Evolutionary conservation across 1,139 yeast species (phyloP).

Genomic region (Suhomyces panamericanus): DNA sequence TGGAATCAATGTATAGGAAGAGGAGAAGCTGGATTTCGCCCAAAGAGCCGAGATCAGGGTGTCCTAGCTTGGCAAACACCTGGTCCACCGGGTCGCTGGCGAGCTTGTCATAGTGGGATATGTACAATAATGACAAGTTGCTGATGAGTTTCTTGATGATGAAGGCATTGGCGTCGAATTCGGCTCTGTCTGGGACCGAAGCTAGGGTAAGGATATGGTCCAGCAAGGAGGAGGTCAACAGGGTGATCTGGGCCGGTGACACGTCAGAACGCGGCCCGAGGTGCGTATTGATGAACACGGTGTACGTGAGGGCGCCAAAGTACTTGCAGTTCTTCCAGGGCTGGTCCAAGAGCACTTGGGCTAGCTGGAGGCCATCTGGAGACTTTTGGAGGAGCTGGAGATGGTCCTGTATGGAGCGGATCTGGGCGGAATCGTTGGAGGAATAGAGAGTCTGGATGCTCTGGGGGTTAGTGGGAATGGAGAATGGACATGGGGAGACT

Average conservation of each 20-base stretch:
- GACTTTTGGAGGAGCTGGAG: conserved; percentile 59
- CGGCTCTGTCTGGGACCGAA: background rate
- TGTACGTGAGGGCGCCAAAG: conserved; percentile 72
- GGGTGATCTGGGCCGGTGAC: conserved; percentile 3
- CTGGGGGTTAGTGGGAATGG: conserved; percentile 17
- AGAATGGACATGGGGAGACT: background rate
- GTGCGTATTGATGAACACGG: conserved; percentile 53
- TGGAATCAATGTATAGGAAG: conserved; percentile 30
- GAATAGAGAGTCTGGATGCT: conserved; percentile 44
- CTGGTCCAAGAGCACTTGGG: conserved; percentile 45
- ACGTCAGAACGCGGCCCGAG: conserved; percentile 1
- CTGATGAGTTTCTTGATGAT: conserved; percentile 45
- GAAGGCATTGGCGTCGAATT: conserved; percentile 20
- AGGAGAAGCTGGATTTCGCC: conserved; percentile 13
- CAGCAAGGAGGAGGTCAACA: conserved; percentile 11
- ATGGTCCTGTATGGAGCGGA: conserved; percentile 48
- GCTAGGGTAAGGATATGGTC: conserved; percentile 12
- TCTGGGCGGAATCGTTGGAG: conserved; percentile 41
- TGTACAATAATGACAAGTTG: conserved; percentile 54
- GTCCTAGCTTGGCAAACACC: conserved; percentile 5
- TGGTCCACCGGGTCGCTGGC: conserved; percentile 10
- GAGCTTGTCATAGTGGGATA: conserved; percentile 17
- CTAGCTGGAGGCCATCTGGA: conserved; percentile 49
- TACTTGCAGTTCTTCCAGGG: conserved; percentile 54
- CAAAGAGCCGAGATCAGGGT: conserved; percentile 1